Percentiles rank a stretch among this genome's conserved stretches.
These are phyloP conservation scores for Ceratobasidium sp. DNA, from an alignment of 1,284 basidiomycete species.

Conservation along the genomic window DNA sequence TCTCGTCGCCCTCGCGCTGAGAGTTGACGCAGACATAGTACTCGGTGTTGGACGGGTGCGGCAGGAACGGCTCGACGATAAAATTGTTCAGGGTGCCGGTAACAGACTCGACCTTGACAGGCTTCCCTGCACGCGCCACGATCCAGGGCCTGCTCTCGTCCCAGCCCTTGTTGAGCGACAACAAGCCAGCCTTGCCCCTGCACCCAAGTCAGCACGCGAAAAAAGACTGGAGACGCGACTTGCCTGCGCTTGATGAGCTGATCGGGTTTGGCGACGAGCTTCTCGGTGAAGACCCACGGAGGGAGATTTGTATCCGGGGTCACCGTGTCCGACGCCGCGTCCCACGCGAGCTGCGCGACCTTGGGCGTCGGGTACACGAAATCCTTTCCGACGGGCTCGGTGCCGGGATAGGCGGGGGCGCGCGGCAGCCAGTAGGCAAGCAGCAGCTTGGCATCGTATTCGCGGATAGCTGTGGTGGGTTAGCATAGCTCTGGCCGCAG, in stretches of 20 bases:
- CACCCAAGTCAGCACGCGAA: neutral
- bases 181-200: constrained; percentile 96
- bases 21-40: constrained; percentile 99
- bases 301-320: constrained; percentile 81
- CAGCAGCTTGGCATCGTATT: constrained; percentile 95
- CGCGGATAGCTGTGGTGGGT: constrained; percentile 75
- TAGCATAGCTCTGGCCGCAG: neutral
- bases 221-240: neutral
- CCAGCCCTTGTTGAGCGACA: constrained; percentile 95
- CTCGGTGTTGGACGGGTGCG: constrained; percentile 92
- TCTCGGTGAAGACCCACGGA: constrained; percentile 85
- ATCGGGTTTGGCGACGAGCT: constrained; percentile 95
- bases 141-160: constrained; percentile 90
- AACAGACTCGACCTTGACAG: constrained; percentile 92
- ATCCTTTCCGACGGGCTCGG: constrained; percentile 65
- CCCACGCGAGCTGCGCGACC: constrained; percentile 89
- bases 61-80: constrained; percentile 98
- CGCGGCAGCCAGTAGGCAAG: constrained; percentile 94
- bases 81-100: constrained; percentile 97
- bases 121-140: constrained; percentile 89
- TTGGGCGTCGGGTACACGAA: constrained; percentile 74
- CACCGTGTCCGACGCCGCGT: constrained; percentile 81
- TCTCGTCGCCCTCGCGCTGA: constrained; percentile 91
- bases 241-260: constrained; percentile 93
- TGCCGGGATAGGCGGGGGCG: constrained; percentile 70